A percentile compares a stretch with the other conserved stretches of the same genome.
Evolutionary conservation across 345 rosid species (phyloP).

Genomic region (Citrus sinensis): DNA sequence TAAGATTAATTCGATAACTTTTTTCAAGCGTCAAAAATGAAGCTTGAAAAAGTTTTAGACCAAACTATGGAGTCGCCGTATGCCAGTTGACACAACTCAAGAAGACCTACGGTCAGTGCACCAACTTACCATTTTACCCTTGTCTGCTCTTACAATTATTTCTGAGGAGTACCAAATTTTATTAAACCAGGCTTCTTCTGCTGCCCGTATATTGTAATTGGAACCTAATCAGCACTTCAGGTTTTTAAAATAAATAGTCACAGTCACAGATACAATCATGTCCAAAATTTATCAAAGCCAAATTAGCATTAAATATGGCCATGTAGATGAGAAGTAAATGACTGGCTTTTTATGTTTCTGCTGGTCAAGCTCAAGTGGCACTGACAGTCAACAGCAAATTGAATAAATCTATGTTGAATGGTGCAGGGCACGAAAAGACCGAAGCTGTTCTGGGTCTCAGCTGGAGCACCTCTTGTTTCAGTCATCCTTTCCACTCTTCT

Average conservation of each 20-base stretch:
- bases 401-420: slow-evolving; percentile 1
- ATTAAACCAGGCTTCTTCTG: not conserved
- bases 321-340: not conserved
- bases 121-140: not conserved
- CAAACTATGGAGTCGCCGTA: too few species aligned
- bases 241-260: too few species aligned
- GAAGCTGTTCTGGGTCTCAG: slow-evolving; percentile 81
- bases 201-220: not conserved
- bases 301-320: not conserved
- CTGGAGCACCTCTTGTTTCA: slow-evolving; percentile 73
- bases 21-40: too few species aligned
- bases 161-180: not conserved
- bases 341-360: not conserved
- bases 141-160: not conserved
- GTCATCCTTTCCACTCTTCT: slow-evolving; percentile 76
- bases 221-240: not conserved
- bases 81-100: not conserved
- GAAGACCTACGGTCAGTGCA: not conserved
- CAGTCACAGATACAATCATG: not conserved
- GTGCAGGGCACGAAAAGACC: slow-evolving; percentile 76
- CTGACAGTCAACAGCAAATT: not conserved
- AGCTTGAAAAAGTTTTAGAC: too few species aligned
- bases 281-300: not conserved
- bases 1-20: too few species aligned
- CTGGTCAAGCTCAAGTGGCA: not conserved